Conservation (phyloP, 2,329 filamentous ascomycete genomes). For the Exophiala oligosperma region DNA sequence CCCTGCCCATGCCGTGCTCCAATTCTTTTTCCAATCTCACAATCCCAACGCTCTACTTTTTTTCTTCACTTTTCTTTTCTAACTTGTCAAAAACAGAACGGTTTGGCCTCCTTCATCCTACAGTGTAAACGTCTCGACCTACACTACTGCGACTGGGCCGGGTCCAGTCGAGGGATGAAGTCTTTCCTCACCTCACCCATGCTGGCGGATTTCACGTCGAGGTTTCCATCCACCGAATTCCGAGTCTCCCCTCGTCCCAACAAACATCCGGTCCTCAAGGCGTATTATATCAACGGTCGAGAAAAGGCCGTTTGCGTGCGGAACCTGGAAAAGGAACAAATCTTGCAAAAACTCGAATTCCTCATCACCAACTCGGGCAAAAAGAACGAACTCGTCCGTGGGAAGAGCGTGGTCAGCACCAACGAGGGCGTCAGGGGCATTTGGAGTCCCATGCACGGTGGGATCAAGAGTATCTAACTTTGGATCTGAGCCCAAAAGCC, state of each 20-base stretch:
- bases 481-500: slow-evolving; percentile 7
- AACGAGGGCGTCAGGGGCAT: slow-evolving; percentile 67
- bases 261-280: slow-evolving; percentile 84
- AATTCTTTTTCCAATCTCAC: not conserved
- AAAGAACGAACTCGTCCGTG: slow-evolving; percentile 52
- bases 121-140: slow-evolving; percentile 96
- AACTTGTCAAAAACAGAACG: slow-evolving; percentile 64
- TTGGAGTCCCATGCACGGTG: slow-evolving; percentile 64
- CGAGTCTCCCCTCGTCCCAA: slow-evolving; percentile 85
- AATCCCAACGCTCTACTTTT: not conserved
- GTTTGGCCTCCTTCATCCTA: slow-evolving; percentile 92
- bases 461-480: slow-evolving; percentile 50
- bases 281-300: slow-evolving; percentile 88
- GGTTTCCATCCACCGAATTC: slow-evolving; percentile 88
- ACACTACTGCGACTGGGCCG: slow-evolving; percentile 95
- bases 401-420: slow-evolving; percentile 59
- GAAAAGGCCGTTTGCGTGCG: slow-evolving; percentile 84
- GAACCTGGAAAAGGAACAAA: slow-evolving; percentile 77
- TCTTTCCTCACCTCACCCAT: slow-evolving; percentile 50
- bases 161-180: slow-evolving; percentile 95
- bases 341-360: slow-evolving; percentile 70
- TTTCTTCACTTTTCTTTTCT: not conserved
- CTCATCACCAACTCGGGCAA: slow-evolving; percentile 49
- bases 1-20: too few species aligned
- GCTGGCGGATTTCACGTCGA: slow-evolving; percentile 72